Evolutionary conservation across 1,284 basidiomycete genomes (phyloP).

Genomic region (Cryptococcus sp.): DNA sequence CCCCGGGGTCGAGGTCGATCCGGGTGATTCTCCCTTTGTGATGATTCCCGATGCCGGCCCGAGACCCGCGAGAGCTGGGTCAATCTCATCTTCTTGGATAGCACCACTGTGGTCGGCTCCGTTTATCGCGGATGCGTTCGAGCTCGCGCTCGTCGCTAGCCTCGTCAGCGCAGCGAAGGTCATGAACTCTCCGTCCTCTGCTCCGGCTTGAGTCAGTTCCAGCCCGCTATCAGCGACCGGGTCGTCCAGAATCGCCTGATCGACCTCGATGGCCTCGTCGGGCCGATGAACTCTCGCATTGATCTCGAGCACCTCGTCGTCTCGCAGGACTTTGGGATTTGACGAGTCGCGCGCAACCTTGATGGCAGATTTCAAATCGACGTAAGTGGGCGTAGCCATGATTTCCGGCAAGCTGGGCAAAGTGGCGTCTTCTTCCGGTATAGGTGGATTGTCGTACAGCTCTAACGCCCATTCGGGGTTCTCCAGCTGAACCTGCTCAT

Average conservation of each 20-base stretch:
- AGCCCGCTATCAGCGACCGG: neutral
- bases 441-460: slow-evolving; percentile 49
- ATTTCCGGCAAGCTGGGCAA: slow-evolving; percentile 36
- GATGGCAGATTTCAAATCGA: slow-evolving; percentile 28
- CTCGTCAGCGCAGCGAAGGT: slow-evolving; percentile 24
- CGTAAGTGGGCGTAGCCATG: slow-evolving; percentile 34
- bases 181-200: slow-evolving; percentile 19
- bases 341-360: slow-evolving; percentile 23
- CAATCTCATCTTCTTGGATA: neutral
- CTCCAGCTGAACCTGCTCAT: slow-evolving; percentile 38
- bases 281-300: slow-evolving; percentile 17
- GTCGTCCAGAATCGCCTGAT: slow-evolving; percentile 7
- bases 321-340: slow-evolving; percentile 17
- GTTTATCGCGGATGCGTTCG: slow-evolving; percentile 18
- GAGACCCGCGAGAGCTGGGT: neutral
- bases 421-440: slow-evolving; percentile 38
- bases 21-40: no score
- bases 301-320: slow-evolving; percentile 35
- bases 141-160: slow-evolving; percentile 21
- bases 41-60: no score
- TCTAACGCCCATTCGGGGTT: slow-evolving; percentile 48
- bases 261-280: slow-evolving; percentile 10
- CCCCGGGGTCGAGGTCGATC: no score
- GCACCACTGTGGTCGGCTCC: neutral
- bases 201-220: slow-evolving; percentile 6